These are phyloP conservation scores for Coriolopsis trogii DNA, from an alignment of 1,284 basidiomycete genomes.

Conservation along the genomic window DNA sequence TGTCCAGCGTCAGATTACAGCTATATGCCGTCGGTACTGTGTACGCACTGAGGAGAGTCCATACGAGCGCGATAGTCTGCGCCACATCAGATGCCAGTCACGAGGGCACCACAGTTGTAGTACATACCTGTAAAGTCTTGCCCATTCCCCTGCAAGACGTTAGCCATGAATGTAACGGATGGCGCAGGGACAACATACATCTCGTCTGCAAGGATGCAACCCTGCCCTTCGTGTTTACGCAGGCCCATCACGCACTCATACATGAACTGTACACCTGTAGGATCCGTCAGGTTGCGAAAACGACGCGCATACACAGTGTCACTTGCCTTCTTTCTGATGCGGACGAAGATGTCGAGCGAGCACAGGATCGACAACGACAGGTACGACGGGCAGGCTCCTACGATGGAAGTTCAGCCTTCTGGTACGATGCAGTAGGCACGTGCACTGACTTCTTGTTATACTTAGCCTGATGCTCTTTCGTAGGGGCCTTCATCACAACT, in stretches of 20 bases:
- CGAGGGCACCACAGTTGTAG: too few species aligned
- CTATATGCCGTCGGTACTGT: background rate
- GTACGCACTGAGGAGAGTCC: conserved; percentile 82
- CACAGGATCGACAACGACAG: conserved; percentile 95
- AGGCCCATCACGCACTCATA: conserved; percentile 98
- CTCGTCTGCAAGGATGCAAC: conserved; percentile 97
- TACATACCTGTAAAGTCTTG: conserved; percentile 80
- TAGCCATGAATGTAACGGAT: background rate
- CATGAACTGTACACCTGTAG: conserved; percentile 80
- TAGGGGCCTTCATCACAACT: conserved; percentile 86
- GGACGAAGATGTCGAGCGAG: conserved; percentile 78
- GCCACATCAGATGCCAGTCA: too few species aligned
- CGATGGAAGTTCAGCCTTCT: background rate
- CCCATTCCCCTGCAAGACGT: conserved; percentile 78
- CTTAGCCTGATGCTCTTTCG: conserved; percentile 63
- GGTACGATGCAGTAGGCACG: background rate
- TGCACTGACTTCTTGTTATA: conserved; percentile 73
- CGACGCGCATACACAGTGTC: background rate
- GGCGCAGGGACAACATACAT: conserved; percentile 58
- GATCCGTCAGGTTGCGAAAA: background rate
- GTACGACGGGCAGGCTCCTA: conserved; percentile 66
- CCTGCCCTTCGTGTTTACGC: conserved; percentile 84
- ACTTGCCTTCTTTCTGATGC: conserved; percentile 88
- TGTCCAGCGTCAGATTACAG: background rate
- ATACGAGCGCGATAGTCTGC: conserved; percentile 85